A percentile compares a stretch with the other conserved stretches of the same genome.
Evolutionary conservation across 2,329 filamentous ascomycete species (phyloP).

Genomic region (Aureobasidium sp.): DNA sequence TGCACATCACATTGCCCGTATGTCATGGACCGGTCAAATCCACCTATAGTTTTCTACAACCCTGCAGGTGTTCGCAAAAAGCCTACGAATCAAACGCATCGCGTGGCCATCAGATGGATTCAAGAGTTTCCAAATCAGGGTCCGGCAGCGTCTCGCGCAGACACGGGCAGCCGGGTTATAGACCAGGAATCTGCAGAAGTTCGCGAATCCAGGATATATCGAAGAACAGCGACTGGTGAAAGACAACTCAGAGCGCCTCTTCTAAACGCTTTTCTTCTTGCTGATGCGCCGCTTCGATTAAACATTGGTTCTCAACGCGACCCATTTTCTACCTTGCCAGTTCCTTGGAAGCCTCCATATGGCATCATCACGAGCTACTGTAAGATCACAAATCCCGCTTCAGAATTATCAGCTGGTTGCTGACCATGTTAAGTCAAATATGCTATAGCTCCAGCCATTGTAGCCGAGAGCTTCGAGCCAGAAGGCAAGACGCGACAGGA

Average conservation of each 20-base stretch:
- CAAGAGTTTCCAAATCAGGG: slow-evolving; percentile 2
- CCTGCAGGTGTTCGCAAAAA: neutral
- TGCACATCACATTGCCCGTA: neutral
- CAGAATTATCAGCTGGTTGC: neutral
- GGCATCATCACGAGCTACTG: slow-evolving; percentile 7
- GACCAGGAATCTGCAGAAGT: neutral
- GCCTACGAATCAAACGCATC: neutral
- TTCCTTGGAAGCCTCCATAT: slow-evolving; percentile 3
- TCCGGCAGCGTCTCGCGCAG: neutral
- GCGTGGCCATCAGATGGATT: neutral
- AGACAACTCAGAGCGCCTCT: neutral
- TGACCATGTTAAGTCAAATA: neutral
- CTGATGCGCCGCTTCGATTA: neutral
- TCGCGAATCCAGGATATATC: neutral
- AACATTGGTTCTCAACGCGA: neutral
- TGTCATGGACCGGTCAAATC: neutral
- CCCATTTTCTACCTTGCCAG: slow-evolving; percentile 2
- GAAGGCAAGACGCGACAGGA: slow-evolving; percentile 4
- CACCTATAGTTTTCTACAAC: neutral
- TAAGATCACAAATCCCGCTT: neutral
- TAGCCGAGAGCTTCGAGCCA: slow-evolving; percentile 3
- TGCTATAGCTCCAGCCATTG: slow-evolving; percentile 7
- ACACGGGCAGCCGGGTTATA: neutral
- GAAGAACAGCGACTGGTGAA: neutral
- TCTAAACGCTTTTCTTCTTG: neutral